Evolutionary conservation across 2,329 filamentous ascomycete genomes (phyloP).

Genomic region (Hymenoscyphus infarciens): DNA sequence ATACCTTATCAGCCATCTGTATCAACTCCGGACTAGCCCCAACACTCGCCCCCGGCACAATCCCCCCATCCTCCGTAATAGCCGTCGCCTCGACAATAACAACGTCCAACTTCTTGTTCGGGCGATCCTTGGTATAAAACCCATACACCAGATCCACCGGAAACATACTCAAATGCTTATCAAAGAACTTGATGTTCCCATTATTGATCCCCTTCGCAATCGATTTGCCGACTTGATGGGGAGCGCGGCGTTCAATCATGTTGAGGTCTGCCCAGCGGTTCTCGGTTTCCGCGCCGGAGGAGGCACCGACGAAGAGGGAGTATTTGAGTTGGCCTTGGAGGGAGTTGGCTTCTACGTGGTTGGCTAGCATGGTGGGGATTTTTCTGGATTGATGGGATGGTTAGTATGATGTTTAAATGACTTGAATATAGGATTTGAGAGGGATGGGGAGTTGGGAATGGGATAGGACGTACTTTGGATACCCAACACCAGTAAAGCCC

Average conservation of each 20-base stretch:
- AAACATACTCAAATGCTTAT: conserved; percentile 93
- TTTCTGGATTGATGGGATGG: conserved; percentile 50
- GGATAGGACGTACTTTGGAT: conserved; percentile 65
- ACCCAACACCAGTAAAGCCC: conserved; percentile 86
- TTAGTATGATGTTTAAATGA: neutral
- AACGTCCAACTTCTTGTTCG: conserved; percentile 70
- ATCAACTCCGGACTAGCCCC: conserved; percentile 82
- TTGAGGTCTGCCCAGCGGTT: conserved; percentile 85
- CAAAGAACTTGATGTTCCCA: conserved; percentile 86
- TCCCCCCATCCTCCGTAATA: conserved; percentile 84
- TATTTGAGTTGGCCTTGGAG: conserved; percentile 83
- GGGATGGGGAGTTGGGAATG: neutral
- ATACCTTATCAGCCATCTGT: conserved; percentile 82
- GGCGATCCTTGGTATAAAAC: conserved; percentile 78
- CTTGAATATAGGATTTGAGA: neutral
- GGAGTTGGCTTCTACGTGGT: conserved; percentile 84
- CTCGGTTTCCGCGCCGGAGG: conserved; percentile 80
- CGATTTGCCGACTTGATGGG: conserved; percentile 86
- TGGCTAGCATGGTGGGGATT: conserved; percentile 77
- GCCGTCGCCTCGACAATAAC: conserved; percentile 82
- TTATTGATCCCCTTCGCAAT: conserved; percentile 89
- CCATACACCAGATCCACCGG: conserved; percentile 82
- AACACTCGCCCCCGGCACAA: conserved; percentile 81
- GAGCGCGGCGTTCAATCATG: conserved; percentile 83
- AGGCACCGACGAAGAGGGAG: conserved; percentile 85